Evolutionary conservation across 2,329 filamentous ascomycete species (phyloP).

Genomic region (Orbilia blumenaviensis): DNA sequence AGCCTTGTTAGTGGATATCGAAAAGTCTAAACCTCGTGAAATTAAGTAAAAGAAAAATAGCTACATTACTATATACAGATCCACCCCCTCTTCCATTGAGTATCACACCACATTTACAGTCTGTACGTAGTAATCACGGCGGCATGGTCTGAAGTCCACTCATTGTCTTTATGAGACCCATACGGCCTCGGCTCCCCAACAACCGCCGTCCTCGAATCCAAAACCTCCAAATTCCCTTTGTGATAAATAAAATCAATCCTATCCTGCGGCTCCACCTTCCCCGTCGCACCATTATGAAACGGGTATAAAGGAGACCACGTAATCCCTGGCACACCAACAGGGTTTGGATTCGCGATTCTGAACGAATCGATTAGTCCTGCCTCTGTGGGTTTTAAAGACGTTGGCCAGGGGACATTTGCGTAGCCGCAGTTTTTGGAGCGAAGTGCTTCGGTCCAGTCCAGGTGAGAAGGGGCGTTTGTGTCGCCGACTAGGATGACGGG

Average conservation of each 20-base stretch:
- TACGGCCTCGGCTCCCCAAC: slow-evolving; percentile 60
- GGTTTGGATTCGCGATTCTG: slow-evolving; percentile 61
- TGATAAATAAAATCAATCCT: slow-evolving; percentile 64
- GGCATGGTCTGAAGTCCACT: slow-evolving; percentile 63
- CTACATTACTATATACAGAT: too few species aligned
- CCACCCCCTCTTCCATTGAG: too few species aligned
- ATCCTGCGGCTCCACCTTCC: slow-evolving; percentile 61
- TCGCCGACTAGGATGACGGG: slow-evolving; percentile 62
- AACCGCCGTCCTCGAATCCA: slow-evolving; percentile 59
- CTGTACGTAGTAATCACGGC: slow-evolving; percentile 38
- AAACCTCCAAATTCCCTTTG: slow-evolving; percentile 60
- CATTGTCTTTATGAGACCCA: slow-evolving; percentile 61
- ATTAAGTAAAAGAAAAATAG: too few species aligned
- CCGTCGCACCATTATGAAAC: slow-evolving; percentile 57
- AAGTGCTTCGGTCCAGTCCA: slow-evolving; percentile 61
- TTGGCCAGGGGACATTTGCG: slow-evolving; percentile 61
- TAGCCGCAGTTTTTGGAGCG: slow-evolving; percentile 61
- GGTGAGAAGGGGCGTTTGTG: slow-evolving; percentile 64
- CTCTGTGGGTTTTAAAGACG: slow-evolving; percentile 60
- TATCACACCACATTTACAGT: too few species aligned
- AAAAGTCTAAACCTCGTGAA: too few species aligned
- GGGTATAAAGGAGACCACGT: slow-evolving; percentile 63
- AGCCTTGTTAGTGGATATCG: too few species aligned
- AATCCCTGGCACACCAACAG: slow-evolving; percentile 59
- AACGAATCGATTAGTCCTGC: slow-evolving; percentile 62